Evolutionary conservation across 345 rosid species (phyloP).

Genomic region (Chamaenerion angustifolium): DNA sequence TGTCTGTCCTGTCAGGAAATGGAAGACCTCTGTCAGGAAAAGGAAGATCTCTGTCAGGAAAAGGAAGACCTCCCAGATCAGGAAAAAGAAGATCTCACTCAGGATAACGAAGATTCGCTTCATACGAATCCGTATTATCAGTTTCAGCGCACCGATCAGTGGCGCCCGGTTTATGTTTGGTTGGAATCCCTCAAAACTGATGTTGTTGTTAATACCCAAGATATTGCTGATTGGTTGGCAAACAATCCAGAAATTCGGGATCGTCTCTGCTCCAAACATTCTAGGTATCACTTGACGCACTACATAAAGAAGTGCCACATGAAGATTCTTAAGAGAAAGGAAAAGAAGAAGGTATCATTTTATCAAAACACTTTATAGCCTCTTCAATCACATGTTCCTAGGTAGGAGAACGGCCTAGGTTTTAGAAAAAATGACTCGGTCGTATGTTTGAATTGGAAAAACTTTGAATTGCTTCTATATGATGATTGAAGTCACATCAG

Average conservation of each 20-base stretch:
- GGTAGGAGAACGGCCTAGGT: neutral
- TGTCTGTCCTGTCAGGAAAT: neutral
- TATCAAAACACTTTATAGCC: neutral
- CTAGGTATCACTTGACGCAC: constrained; percentile 87
- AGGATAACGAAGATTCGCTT: constrained; percentile 21
- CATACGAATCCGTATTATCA: constrained; percentile 20
- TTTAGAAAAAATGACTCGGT: no score
- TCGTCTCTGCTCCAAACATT: constrained; percentile 61
- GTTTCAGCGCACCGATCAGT: constrained; percentile 81
- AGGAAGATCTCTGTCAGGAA: constrained; percentile 10
- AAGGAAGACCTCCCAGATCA: constrained; percentile 3
- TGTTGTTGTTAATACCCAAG: constrained; percentile 76
- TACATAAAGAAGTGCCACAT: constrained; percentile 88
- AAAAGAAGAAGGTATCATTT: constrained; percentile 37
- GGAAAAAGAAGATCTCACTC: constrained; percentile 23
- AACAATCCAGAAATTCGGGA: constrained; percentile 55
- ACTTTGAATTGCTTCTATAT: no score
- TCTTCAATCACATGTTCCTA: neutral
- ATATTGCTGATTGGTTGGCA: constrained; percentile 71
- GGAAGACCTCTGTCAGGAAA: constrained; percentile 15
- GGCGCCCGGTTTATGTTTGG: constrained; percentile 87
- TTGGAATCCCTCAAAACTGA: constrained; percentile 62
- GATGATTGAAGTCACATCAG: no score
- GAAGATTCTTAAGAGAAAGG: constrained; percentile 86
- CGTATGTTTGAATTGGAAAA: no score